Base-by-base conservation (phyloP, 83 land plant species). In the Isoetes engelmannii region DNA sequence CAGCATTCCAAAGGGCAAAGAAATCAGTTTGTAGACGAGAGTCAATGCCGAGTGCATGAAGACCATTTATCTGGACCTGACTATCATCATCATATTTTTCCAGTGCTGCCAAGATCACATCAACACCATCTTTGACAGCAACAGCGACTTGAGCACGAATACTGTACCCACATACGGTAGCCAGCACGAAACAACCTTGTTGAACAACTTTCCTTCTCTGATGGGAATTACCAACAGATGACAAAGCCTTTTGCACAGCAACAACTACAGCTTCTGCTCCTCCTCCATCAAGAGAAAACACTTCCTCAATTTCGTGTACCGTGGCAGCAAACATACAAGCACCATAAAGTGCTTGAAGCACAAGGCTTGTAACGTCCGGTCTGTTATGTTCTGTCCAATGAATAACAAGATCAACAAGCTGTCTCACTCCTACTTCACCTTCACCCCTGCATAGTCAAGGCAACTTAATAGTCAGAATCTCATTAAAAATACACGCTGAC, bases 21-120 rank as follows among this genome's bases (percentile, higher is more conserved):
- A 73, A 73, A 44, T 73, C 75, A 13, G 61, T 0, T 58, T 73
- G 75, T 28, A 8, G 37, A 9, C 49, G 57, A 6, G 47, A 37
- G 45, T 67, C 74, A 5, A 73, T 43, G 4, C 75, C 75, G 6
- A 73, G 75, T 47, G 75, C 61, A 12, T 73, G 74, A 5, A 73
- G 41, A 6, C 74, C 76, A 73, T 70, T 73, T 13, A 55, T 45
- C 44, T 48, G 59, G 9, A 67, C 46, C 47, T 73, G 58, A 41
- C 53, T 70, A 44, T 73, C 74, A n/a, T 73, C 74, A 67, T 70
- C 57, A 55, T 69, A 73, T 10, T 62, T 59, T 28, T 68, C 74
- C 47, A 73, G 15, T n/a, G 74, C 76, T 28, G 75, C 55, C 68
- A 73, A 19, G 15, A 73, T 55, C 15, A 73, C 9, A 68, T 73